Evolutionary conservation across 2,329 filamentous ascomycete species (phyloP).

Genomic region (Alternaria alternata): DNA sequence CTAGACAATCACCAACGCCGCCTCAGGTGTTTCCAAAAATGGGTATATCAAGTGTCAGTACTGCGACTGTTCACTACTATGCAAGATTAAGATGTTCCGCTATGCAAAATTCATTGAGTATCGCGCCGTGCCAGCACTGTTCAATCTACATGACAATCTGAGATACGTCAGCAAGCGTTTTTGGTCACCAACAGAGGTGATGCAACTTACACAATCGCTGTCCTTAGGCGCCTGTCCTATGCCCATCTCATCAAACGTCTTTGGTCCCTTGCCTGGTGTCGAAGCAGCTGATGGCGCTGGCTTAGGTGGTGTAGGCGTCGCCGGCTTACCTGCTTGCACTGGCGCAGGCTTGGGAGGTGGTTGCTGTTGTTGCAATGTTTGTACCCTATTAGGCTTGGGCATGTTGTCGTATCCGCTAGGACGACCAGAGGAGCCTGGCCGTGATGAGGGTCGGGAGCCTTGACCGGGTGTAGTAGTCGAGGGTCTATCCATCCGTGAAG

Average conservation of each 20-base stretch:
- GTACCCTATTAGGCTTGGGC: slow-evolving; percentile 35
- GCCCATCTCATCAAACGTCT: slow-evolving; percentile 98
- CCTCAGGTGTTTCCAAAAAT: slow-evolving; percentile 1
- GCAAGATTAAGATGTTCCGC: slow-evolving; percentile 26
- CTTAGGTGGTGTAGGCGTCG: slow-evolving; percentile 38
- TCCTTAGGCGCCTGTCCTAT: slow-evolving; percentile 84
- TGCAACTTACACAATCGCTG: slow-evolving; percentile 80
- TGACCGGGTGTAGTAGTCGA: slow-evolving; percentile 32
- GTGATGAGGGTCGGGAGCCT: slow-evolving; percentile 27
- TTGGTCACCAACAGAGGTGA: neutral
- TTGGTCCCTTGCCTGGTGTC: slow-evolving; percentile 75
- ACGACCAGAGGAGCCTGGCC: slow-evolving; percentile 44
- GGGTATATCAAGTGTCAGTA: slow-evolving; percentile 21
- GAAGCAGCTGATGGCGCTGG: slow-evolving; percentile 38
- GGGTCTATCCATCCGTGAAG: slow-evolving; percentile 35
- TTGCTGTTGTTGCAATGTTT: slow-evolving; percentile 34
- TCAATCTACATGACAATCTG: slow-evolving; percentile 41
- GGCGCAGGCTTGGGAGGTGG: slow-evolving; percentile 28
- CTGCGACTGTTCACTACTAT: slow-evolving; percentile 14
- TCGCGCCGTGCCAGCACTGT: neutral
- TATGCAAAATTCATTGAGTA: slow-evolving; percentile 26
- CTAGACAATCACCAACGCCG: slow-evolving; percentile 1
- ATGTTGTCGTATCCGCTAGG: slow-evolving; percentile 34
- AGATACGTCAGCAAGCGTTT: slow-evolving; percentile 14
- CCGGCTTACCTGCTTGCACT: slow-evolving; percentile 27